Percentiles rank a stretch among this genome's conserved stretches.
Conservation (phyloP, 2,329 filamentous ascomycete species). For the Magnaporthiopsis poae region DNA sequence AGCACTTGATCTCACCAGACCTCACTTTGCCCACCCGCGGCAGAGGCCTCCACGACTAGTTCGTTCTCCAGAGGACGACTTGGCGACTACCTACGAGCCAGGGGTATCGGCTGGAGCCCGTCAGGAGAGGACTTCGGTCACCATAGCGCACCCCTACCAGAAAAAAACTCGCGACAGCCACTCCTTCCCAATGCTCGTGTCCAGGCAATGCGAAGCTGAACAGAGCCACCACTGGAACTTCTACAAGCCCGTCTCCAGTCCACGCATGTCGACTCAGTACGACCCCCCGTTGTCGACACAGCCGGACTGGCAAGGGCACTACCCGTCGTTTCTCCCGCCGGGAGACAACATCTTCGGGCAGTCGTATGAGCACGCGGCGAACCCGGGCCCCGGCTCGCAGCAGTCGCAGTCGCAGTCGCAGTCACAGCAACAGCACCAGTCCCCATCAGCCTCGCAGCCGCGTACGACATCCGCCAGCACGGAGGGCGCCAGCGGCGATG, state of each 20-base stretch:
- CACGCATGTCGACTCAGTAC: conserved; percentile 48
- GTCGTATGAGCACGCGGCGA: conserved; percentile 31
- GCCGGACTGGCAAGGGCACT: conserved; percentile 48
- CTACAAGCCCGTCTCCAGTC: conserved; percentile 37
- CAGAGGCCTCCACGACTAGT: too few relatives aligned
- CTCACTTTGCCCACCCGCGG: too few relatives aligned
- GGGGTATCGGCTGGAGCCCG: not conserved
- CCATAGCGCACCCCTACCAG: not conserved
- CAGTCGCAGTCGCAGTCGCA: conserved; percentile 11
- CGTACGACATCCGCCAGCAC: conserved; percentile 25
- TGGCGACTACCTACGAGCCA: too few relatives aligned
- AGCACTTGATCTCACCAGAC: not conserved
- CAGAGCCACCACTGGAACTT: conserved; percentile 43
- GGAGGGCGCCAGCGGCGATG: conserved; percentile 35
- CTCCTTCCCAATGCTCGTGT: conserved; percentile 44
- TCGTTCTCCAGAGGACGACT: too few relatives aligned
- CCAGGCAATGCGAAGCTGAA: conserved; percentile 43
- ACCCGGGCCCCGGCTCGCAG: conserved; percentile 21
- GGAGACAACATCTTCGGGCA: conserved; percentile 36
- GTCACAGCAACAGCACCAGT: conserved; percentile 19
- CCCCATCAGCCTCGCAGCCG: conserved; percentile 24
- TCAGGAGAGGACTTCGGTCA: not conserved
- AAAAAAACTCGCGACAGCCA: not conserved
- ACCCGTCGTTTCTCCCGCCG: conserved; percentile 36
- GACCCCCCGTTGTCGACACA: conserved; percentile 42